Percentiles rank a stretch among this genome's conserved stretches.
Conservation (phyloP, 345 rosid genomes). For the Cochlearia excelsa region DNA sequence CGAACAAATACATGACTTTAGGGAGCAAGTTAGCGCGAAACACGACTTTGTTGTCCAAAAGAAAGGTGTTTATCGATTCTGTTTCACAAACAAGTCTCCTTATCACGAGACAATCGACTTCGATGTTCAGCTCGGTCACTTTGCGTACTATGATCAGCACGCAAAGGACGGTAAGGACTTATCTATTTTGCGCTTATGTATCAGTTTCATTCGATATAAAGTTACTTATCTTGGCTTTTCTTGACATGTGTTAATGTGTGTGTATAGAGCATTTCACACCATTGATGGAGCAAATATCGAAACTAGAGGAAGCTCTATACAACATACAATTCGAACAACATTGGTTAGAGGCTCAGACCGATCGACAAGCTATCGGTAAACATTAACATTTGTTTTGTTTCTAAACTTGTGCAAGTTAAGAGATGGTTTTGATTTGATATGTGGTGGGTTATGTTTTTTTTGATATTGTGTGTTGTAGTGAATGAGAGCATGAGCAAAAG, state of each 20-base stretch:
- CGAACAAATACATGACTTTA: conserved; percentile 57
- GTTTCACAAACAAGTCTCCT: conserved; percentile 72
- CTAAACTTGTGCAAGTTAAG: background rate
- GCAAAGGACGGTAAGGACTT: conserved; percentile 56
- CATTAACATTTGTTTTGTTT: background rate
- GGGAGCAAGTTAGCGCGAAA: conserved; percentile 54
- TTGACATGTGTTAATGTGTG: background rate
- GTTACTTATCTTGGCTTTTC: conserved; percentile 15
- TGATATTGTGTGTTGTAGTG: conserved; percentile 38
- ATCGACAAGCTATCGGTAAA: conserved; percentile 63
- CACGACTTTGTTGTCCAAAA: conserved; percentile 54
- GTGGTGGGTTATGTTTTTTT: too few species aligned
- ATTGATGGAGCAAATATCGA: conserved; percentile 57
- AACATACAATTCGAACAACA: conserved; percentile 75
- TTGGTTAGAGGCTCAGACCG: conserved; percentile 79
- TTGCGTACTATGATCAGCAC: conserved; percentile 58
- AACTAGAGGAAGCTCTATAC: conserved; percentile 64
- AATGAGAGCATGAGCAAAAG: conserved; percentile 60
- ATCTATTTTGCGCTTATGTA: background rate
- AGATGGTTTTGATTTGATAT: background rate
- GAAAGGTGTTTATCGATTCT: conserved; percentile 62
- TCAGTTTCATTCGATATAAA: background rate
- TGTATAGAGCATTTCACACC: conserved; percentile 62
- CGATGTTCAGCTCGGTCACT: conserved; percentile 61
- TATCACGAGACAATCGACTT: conserved; percentile 70